Percentiles rank a stretch among this genome's conserved stretches.
Conservation (phyloP, 73 alveolate genomes). For the Tetrahymena elliotti region DNA sequence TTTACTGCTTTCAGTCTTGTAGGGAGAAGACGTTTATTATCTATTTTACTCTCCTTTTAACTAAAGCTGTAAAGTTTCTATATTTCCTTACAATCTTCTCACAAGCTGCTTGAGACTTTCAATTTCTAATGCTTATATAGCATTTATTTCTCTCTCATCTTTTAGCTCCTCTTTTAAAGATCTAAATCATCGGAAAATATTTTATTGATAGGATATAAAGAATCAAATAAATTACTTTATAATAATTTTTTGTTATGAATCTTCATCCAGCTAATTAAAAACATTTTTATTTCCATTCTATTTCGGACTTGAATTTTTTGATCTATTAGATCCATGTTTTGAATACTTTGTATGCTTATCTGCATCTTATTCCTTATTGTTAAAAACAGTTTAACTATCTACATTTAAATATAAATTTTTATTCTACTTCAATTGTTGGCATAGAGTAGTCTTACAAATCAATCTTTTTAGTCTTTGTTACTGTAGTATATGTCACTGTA, state of each 20-base stretch:
- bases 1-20: background rate
- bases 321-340: background rate
- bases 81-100: background rate
- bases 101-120: background rate
- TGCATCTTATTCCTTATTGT: background rate
- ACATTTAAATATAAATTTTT: background rate
- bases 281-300: too few species aligned
- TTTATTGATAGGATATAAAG: background rate
- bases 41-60: background rate
- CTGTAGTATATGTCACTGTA: background rate
- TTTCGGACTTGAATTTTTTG: background rate
- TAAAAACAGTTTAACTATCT: background rate
- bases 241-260: background rate
- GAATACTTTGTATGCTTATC: background rate
- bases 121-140: background rate
- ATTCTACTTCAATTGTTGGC: background rate
- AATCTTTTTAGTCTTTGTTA: background rate
- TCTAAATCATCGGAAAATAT: background rate
- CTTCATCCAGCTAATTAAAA: background rate
- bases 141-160: background rate
- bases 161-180: background rate
- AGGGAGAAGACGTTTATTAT: background rate
- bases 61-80: background rate
- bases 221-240: background rate
- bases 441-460: background rate